Base-by-base conservation (phyloP, 345 rosid genomes). In the Salix arbutifolia region DNA sequence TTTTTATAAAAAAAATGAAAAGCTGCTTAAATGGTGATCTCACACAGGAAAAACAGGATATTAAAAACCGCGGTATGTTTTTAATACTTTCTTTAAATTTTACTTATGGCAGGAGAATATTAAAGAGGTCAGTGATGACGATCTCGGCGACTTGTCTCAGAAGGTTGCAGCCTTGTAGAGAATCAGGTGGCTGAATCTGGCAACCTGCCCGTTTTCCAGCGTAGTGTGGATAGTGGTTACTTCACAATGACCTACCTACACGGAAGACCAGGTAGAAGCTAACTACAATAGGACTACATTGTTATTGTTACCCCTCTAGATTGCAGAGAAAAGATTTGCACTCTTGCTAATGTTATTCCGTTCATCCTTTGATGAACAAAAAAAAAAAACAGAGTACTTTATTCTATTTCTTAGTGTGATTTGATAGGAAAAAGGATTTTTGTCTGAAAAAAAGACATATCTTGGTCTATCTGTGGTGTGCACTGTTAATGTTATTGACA, bases 71-170 rank as follows among this genome's bases (percentile, higher is more conserved):
- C 65, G 14, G n/a, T 56, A 40, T 72, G 53, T 12, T 26, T 26
- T 48, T 25, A 21, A 21, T 21, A n/a, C 67, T 72, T 3, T 30
- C 8, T 58, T 75, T 65, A 28, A 62, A 18, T 62, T 83, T 25
- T 33, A 38, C 21, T 61, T 81, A 86, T 64, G 19, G 90, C 79
- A 75, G 46, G 93, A 81, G 60, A 66, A 89, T 2, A 89, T 89
- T 65, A 38, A 80, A 6, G 93, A 85, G 81, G 83, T 25, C 6
- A 61, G 58, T 3, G 87, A 89, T 2, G 98, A 92, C 76, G 70
- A 74, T 10, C 85, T 84, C 2, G 87, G 86, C 3, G 88, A 72
- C 8, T 79, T 93, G 87, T 67, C 97, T 67, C 85, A 79, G 58
- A 88, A 87, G 83, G 82, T 93, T 11, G 87, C 86, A 23, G 79